phyloP scores from a whole-genome alignment of 345 rosid species.

The Salix brachista region DNA sequence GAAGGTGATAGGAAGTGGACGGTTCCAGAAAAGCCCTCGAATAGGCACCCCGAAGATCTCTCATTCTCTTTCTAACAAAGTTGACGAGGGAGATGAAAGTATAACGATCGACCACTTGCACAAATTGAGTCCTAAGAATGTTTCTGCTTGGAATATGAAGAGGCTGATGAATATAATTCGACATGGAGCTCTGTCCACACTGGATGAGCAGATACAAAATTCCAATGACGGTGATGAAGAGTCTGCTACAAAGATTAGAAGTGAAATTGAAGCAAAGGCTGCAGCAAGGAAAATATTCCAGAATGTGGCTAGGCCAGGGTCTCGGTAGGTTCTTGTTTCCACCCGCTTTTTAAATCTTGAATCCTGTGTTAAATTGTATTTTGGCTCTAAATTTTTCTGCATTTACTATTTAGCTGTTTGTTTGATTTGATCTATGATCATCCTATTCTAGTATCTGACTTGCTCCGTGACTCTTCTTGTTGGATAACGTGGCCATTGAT shows the following conservation, averaged over 20 bases:
- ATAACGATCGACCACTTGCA: conserved; percentile 31
- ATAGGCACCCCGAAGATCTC: conserved; percentile 25
- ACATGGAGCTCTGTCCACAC: conserved; percentile 24
- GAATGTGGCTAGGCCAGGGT: conserved; percentile 30
- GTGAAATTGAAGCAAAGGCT: conserved; percentile 31
- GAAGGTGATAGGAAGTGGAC: conserved; percentile 20
- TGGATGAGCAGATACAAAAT: conserved; percentile 24
- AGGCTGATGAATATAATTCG: conserved; percentile 31
- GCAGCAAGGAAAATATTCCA: conserved; percentile 32
- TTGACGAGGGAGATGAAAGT: conserved; percentile 18
- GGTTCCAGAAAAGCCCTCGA: conserved; percentile 26
- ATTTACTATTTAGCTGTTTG: not conserved
- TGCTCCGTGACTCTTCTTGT: not conserved
- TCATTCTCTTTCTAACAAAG: conserved; percentile 9
- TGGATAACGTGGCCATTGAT: not conserved
- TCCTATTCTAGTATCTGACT: not conserved
- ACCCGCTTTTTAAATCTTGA: not conserved
- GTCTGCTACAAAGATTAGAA: conserved; percentile 25
- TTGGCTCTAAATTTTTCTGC: not conserved
- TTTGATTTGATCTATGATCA: not conserved
- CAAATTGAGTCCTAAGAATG: conserved; percentile 27
- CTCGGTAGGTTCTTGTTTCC: conserved; percentile 13
- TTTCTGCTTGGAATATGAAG: conserved; percentile 39
- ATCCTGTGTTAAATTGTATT: not conserved
- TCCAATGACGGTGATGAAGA: conserved; percentile 27